Conservation (phyloP, 208 protist species). For the Leishmania amazonensis region DNA sequence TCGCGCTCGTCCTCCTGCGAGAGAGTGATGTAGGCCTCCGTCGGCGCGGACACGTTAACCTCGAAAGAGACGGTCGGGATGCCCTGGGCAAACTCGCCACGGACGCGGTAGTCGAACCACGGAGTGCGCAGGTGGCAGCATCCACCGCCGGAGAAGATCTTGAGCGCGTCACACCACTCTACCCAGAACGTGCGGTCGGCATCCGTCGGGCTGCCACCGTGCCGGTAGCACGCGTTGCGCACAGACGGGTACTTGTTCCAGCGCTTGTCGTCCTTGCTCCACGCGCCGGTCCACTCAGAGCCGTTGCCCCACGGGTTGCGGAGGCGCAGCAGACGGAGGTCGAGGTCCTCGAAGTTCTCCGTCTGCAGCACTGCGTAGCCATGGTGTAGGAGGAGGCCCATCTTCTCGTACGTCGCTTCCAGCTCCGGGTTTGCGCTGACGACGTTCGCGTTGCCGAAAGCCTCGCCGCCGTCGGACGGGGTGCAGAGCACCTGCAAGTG, state of each 20-base stretch:
- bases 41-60: slow-evolving; percentile 60
- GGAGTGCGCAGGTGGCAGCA: slow-evolving; percentile 67
- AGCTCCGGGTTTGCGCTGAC: slow-evolving; percentile 40
- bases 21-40: slow-evolving; percentile 64
- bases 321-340: slow-evolving; percentile 66
- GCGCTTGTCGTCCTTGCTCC: slow-evolving; percentile 57
- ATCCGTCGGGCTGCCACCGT: slow-evolving; percentile 39
- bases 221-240: slow-evolving; percentile 43
- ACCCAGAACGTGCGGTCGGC: slow-evolving; percentile 82
- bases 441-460: slow-evolving; percentile 42
- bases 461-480: slow-evolving; percentile 43
- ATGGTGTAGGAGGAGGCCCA: slow-evolving; percentile 66
- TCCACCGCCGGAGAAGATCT: slow-evolving; percentile 62
- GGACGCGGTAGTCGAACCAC: slow-evolving; percentile 83
- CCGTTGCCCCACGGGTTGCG: slow-evolving; percentile 80
- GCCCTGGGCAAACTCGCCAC: slow-evolving; percentile 64
- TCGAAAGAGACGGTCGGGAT: slow-evolving; percentile 61
- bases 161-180: slow-evolving; percentile 70
- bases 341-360: slow-evolving; percentile 55
- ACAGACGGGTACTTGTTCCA: slow-evolving; percentile 77
- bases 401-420: slow-evolving; percentile 54
- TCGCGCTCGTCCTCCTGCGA: slow-evolving; percentile 79
- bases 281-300: slow-evolving; percentile 70
- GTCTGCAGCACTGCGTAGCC: slow-evolving; percentile 65
- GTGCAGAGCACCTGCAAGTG: slow-evolving; percentile 79